These are phyloP conservation scores for Penicillium vulpinum DNA, from an alignment of 2,329 filamentous ascomycete genomes.

Conservation along the genomic window DNA sequence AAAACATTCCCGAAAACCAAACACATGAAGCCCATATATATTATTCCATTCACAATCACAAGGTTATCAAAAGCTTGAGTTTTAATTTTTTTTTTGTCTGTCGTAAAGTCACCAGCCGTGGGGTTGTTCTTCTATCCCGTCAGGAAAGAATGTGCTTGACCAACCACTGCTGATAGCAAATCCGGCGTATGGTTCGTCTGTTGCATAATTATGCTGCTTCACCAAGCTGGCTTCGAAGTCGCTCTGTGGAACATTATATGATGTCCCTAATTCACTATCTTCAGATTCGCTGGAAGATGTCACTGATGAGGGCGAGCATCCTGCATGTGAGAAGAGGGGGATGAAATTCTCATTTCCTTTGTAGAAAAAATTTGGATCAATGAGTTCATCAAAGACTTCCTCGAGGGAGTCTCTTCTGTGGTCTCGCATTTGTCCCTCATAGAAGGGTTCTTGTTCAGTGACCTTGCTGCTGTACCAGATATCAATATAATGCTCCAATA, in stretches of 20 bases:
- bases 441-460: neutral
- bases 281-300: neutral
- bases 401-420: neutral
- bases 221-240: neutral
- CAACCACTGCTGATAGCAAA: conserved; percentile 19
- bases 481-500: neutral
- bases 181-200: neutral
- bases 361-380: conserved; percentile 5
- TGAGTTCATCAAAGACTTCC: neutral
- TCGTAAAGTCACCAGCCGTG: neutral
- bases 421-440: neutral
- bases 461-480: neutral
- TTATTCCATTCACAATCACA: neutral
- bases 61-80: neutral
- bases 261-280: neutral
- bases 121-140: neutral
- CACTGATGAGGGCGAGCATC: neutral
- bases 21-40: neutral
- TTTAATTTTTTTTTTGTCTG: too few relatives aligned
- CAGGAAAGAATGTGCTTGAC: conserved; percentile 16
- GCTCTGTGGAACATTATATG: neutral
- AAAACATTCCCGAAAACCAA: neutral
- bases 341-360: neutral
- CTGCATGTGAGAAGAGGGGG: neutral
- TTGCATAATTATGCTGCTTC: neutral